Evolutionary conservation across 73 alveolate genomes (phyloP).

Genomic region (Paraurostyla sp.): DNA sequence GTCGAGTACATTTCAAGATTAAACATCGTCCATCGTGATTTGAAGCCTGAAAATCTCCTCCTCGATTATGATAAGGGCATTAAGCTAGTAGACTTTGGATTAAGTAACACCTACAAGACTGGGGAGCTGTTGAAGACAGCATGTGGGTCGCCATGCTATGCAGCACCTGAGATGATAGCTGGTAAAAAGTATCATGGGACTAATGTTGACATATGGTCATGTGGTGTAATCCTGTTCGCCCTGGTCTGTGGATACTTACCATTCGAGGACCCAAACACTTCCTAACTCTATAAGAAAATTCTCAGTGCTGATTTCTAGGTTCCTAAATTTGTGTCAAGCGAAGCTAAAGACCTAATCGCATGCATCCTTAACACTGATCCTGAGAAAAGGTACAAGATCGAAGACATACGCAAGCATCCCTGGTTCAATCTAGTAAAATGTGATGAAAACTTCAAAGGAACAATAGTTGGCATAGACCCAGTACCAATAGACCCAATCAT

Average conservation of each 20-base stretch:
- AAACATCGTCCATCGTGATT: constrained; percentile 92
- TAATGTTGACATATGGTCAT: constrained; percentile 95
- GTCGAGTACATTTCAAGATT: constrained; percentile 88
- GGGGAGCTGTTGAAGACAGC: constrained; percentile 83
- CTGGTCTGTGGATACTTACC: constrained; percentile 94
- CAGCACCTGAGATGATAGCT: constrained; percentile 95
- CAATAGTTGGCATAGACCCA: constrained; percentile 70
- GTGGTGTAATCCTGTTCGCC: constrained; percentile 93
- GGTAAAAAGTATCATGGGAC: constrained; percentile 91
- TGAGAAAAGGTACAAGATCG: constrained; percentile 83
- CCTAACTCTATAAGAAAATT: constrained; percentile 76
- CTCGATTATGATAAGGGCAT: constrained; percentile 84
- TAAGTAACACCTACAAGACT: constrained; percentile 84
- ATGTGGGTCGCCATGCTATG: constrained; percentile 96
- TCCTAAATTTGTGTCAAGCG: constrained; percentile 88
- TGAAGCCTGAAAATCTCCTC: constrained; percentile 93
- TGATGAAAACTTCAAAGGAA: constrained; percentile 66
- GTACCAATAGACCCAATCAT: constrained; percentile 75
- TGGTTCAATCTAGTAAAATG: constrained; percentile 85
- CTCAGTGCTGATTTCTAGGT: constrained; percentile 75
- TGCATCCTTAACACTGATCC: constrained; percentile 90
- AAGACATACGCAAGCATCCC: constrained; percentile 88
- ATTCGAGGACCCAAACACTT: constrained; percentile 87
- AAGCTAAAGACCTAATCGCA: constrained; percentile 83
- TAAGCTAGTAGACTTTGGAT: constrained; percentile 93